A percentile compares a stretch with the other conserved stretches of the same genome.
Conservation (phyloP, 495 filamentous ascomycete genomes). For the Tetracladium marchalianum region DNA sequence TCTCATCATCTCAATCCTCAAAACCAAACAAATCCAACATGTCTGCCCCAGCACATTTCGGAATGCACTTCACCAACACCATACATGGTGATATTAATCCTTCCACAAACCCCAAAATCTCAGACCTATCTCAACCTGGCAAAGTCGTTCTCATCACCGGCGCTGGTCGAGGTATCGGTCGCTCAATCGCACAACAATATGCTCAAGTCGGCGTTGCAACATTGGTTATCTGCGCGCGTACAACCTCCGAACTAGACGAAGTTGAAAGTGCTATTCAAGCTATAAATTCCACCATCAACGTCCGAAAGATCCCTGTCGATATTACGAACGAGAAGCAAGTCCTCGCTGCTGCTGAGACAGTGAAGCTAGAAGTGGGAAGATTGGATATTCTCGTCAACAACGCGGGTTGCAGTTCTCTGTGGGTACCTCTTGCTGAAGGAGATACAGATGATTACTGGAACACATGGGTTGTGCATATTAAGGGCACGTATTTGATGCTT, state of each 20-base stretch:
- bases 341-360: constrained; percentile 21
- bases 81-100: neutral
- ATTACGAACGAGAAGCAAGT: constrained; percentile 30
- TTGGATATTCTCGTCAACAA: constrained; percentile 36
- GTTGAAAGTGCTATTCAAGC: constrained; percentile 26
- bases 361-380: constrained; percentile 21
- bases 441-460: constrained; percentile 31
- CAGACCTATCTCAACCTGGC: constrained; percentile 29
- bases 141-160: constrained; percentile 48
- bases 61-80: neutral
- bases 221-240: constrained; percentile 32
- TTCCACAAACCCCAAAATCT: constrained; percentile 14
- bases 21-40: too few relatives aligned
- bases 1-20: too few relatives aligned
- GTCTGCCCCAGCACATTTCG: neutral
- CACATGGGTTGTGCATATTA: constrained; percentile 32
- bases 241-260: constrained; percentile 22
- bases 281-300: constrained; percentile 25
- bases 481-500: constrained; percentile 31
- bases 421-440: constrained; percentile 21
- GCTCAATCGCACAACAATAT: constrained; percentile 35
- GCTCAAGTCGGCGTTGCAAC: constrained; percentile 30
- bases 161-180: constrained; percentile 46
- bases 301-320: constrained; percentile 32
- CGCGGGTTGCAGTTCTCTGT: constrained; percentile 30